A percentile compares a stretch with the other conserved stretches of the same genome.
Conservation (phyloP, 1,139 yeast genomes). For the Yamadazyma spencermartinsiae region DNA sequence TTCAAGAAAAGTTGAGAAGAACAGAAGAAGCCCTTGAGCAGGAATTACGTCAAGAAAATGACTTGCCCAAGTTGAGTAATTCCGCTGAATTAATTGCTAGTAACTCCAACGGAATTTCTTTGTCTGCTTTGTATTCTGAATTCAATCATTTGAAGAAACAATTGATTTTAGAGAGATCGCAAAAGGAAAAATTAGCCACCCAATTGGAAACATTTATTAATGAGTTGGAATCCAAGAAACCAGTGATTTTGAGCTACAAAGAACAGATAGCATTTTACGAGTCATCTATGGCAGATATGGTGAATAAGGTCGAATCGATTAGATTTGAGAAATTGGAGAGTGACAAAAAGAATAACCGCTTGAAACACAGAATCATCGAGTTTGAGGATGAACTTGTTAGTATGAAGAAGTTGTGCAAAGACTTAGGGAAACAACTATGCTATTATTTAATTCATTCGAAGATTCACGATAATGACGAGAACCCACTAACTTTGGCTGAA, state of each 20-base stretch:
- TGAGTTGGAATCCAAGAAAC: constrained; percentile 81
- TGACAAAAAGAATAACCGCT: constrained; percentile 35
- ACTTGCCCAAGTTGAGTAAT: constrained; percentile 36
- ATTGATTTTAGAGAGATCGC: constrained; percentile 66
- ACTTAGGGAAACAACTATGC: constrained; percentile 79
- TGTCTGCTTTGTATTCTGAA: constrained; percentile 70
- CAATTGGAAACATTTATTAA: constrained; percentile 71
- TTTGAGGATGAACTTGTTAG: constrained; percentile 42
- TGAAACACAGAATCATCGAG: constrained; percentile 29
- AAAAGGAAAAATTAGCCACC: constrained; percentile 66
- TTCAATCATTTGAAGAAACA: constrained; percentile 65
- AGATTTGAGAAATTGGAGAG: constrained; percentile 43
- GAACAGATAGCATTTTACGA: constrained; percentile 50
- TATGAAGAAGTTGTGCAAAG: constrained; percentile 60
- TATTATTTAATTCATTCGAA: constrained; percentile 68
- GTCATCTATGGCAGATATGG: constrained; percentile 39
- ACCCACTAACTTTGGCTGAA: constrained; percentile 61
- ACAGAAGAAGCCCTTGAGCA: constrained; percentile 45
- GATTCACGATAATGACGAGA: constrained; percentile 49
- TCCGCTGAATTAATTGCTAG: constrained; percentile 48
- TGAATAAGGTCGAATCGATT: constrained; percentile 37
- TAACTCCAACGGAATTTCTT: constrained; percentile 56
- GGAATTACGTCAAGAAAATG: constrained; percentile 43
- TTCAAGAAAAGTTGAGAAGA: constrained; percentile 39
- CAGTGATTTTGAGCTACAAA: constrained; percentile 69